Percentiles rank a stretch among this genome's conserved stretches.
phyloP scores from a whole-genome alignment of 257 asterid species.

The Buddleja alternifolia region DNA sequence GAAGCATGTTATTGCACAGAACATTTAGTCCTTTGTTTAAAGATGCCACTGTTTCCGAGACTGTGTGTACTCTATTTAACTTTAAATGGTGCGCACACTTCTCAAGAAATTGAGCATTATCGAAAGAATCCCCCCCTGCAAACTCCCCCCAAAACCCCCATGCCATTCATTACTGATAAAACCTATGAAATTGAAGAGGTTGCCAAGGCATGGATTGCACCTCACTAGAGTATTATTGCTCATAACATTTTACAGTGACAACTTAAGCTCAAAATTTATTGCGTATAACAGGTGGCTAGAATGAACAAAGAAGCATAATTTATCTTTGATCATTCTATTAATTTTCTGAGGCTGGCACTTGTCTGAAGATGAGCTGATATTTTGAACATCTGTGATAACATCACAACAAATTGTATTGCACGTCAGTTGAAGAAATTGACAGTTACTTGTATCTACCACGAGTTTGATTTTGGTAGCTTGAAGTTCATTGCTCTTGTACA shows the following conservation, averaged over 20 bases:
- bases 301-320: neutral
- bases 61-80: no score
- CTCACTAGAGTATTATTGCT: neutral
- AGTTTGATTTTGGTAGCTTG: conserved; percentile 25
- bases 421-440: neutral
- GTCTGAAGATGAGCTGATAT: neutral
- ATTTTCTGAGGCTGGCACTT: neutral
- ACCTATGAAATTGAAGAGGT: conserved; percentile 7
- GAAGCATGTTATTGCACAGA: no score
- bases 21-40: no score
- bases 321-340: neutral
- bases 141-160: no score
- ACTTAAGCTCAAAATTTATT: neutral
- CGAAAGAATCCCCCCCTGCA: no score
- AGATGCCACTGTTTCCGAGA: no score
- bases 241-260: neutral
- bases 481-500: conserved; percentile 19
- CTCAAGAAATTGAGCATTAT: no score
- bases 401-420: conserved; percentile 14
- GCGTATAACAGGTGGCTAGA: neutral
- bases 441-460: conserved; percentile 4
- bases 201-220: neutral
- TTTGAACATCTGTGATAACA: neutral
- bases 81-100: no score
- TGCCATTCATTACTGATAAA: neutral